Conservation (phyloP, 1,284 basidiomycete genomes). For the Cutaneotrichosporon cavernicola region DNA sequence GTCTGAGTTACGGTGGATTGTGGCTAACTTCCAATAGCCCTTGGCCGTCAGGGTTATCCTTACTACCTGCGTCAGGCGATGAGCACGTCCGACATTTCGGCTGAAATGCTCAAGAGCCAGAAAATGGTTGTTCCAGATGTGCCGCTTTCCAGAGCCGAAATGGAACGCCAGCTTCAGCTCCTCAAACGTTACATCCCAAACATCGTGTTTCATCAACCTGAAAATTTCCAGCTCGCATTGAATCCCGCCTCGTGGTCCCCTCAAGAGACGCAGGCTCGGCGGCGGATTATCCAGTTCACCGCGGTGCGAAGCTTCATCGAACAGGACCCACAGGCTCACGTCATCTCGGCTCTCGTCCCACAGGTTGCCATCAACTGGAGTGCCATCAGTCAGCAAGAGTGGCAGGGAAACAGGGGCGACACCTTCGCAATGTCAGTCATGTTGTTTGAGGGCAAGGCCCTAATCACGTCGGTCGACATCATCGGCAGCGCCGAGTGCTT, state of each 20-base stretch:
- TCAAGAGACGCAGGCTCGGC: neutral
- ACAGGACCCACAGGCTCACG: neutral
- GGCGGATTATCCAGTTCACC: neutral
- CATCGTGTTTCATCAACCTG: conserved; percentile 22
- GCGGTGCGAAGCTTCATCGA: no score
- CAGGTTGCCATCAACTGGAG: conserved; percentile 31
- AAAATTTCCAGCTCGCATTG: neutral
- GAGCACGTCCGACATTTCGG: no score
- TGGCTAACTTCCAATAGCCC: no score
- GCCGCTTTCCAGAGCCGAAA: no score
- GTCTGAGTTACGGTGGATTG: no score
- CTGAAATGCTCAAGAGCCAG: no score
- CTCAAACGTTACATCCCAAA: conserved; percentile 16
- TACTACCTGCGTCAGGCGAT: no score
- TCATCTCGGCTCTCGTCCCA: neutral
- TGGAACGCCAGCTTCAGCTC: no score
- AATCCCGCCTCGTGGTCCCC: neutral
- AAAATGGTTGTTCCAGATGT: no score
- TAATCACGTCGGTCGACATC: conserved; percentile 88
- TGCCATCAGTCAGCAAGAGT: conserved; percentile 55
- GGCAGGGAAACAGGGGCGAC: conserved; percentile 55
- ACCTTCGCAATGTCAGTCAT: conserved; percentile 81
- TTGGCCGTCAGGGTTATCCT: no score
- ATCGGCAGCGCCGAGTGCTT: conserved; percentile 89
- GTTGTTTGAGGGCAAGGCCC: conserved; percentile 74